Evolutionary conservation across 495 filamentous ascomycete genomes (phyloP), one percentile per base, ranked within the genome.

Genomic region (Penicillium coffeae): DNA sequence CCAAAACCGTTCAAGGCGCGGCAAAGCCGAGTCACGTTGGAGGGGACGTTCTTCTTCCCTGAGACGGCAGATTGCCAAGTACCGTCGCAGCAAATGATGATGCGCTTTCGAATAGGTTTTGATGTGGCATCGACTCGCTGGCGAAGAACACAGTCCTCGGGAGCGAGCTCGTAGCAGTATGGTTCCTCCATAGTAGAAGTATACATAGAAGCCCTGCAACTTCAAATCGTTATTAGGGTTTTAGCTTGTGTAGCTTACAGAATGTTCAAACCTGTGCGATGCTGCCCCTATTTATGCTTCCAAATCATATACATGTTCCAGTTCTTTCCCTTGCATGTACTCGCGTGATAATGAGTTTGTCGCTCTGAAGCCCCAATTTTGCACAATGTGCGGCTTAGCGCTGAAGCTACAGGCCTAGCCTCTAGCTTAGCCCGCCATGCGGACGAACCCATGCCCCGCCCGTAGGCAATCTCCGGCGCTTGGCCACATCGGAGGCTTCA

Each of bases 41-140:
- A 65, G 1, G 62, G 54, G 3, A 63, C 47, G n/a, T 56, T 60
- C 38, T 52, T 56, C 21, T 54, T 18, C 1, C 60, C 63, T 3
- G 53, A 54, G 22, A 53, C 51, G 2, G 60, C 51, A 9, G 60
- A 54, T 30, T 64, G 60, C 60, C 59, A 60, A 14, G 56, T 59
- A 16, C 63, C 60, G 30, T 66, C 58, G n/a, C 59, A 63, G 52
- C 62, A 65, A 33, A 65, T 48, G 19, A 62, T 48, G 22, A 62
- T 62, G 9, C 59, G 59, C 16, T 62, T 62, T 6, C 43, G 41
- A 14, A 47, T 42, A 9, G 54, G 50, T n/a, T 34, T 25, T 2
- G 12, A 16, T 15, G 21, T 36, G 25, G 51, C 36, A 25, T 48
- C 47, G 30, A 47, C 36, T 38, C 45, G 12, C 16, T 41, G 41